Conservation (phyloP, 129 eudicot genomes). For the Sambucus nigra region DNA sequence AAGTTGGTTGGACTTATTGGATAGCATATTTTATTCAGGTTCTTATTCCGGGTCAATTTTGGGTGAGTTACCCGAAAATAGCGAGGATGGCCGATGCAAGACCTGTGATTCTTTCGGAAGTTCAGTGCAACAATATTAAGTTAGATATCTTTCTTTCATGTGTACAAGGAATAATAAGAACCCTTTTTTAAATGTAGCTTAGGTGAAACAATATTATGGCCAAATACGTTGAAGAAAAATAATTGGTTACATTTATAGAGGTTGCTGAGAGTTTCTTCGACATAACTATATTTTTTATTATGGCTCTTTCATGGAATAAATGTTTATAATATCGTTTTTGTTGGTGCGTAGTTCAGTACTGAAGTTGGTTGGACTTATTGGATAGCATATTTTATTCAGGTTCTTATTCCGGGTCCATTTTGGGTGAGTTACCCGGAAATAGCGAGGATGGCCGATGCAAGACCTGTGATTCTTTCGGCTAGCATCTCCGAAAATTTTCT, state of each 20-base stretch:
- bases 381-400: slow-evolving; percentile 34
- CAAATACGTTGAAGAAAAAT: too few species aligned
- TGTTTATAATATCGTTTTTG: too few species aligned
- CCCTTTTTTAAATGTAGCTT: too few species aligned
- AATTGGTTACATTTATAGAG: too few species aligned
- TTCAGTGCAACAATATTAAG: too few species aligned
- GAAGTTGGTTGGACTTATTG: slow-evolving; percentile 4
- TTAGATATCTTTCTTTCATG: too few species aligned
- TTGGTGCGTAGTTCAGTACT: too few species aligned
- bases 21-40: slow-evolving; percentile 40
- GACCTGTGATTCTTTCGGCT: slow-evolving; percentile 82
- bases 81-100: slow-evolving; percentile 91
- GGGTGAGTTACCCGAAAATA: slow-evolving; percentile 99
- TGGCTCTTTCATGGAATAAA: too few species aligned
- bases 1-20: slow-evolving; percentile 3
- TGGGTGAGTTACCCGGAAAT: slow-evolving; percentile 99
- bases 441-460: slow-evolving; percentile 92
- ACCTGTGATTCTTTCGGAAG: slow-evolving; percentile 84
- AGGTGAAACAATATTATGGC: too few species aligned
- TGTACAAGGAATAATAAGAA: too few species aligned
- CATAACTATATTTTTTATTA: too few species aligned
- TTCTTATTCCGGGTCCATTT: slow-evolving; percentile 85
- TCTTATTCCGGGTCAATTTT: slow-evolving; percentile 84
- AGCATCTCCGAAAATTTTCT: slow-evolving; percentile 78
- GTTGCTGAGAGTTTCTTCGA: too few species aligned